phyloP scores from a whole-genome alignment of 2,329 filamentous ascomycete species.

The Aspergillus felis region DNA sequence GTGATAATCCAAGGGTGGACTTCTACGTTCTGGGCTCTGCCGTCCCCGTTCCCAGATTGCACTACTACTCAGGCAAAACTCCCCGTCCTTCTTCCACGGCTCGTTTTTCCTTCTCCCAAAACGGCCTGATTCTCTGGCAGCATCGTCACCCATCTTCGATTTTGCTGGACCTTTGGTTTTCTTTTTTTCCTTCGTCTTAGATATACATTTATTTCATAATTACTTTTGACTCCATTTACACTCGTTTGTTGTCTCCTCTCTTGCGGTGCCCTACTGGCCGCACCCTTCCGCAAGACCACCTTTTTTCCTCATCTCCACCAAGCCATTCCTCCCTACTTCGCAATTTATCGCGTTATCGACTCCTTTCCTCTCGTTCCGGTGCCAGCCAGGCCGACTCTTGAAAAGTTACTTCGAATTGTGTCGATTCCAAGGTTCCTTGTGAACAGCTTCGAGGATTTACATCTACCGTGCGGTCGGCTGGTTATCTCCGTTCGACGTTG shows the following conservation, averaged over 20 bases:
- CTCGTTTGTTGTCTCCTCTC: not conserved
- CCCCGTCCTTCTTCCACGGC: not conserved
- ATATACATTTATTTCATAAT: not conserved
- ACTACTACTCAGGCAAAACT: not conserved
- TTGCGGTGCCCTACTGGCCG: not conserved
- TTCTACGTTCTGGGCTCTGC: not conserved
- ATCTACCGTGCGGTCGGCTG: not conserved
- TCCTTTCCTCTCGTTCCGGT: not conserved
- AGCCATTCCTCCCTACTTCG: not conserved
- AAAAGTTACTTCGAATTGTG: not conserved
- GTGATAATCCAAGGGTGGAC: not conserved
- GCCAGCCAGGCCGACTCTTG: not conserved
- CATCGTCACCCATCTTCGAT: not conserved
- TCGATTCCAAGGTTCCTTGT: not conserved
- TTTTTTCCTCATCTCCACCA: not conserved
- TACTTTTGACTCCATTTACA: not conserved
- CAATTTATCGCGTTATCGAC: not conserved
- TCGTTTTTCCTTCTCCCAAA: not conserved
- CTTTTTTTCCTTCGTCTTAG: not conserved
- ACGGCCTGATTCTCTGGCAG: not conserved
- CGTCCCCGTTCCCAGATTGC: not conserved
- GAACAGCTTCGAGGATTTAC: not conserved
- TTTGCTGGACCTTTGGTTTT: not conserved
- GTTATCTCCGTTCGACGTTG: not conserved
- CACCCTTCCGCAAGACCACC: not conserved